Conservation (phyloP, 2,329 filamentous ascomycete species). For the Paecilomyces formosus region DNA sequence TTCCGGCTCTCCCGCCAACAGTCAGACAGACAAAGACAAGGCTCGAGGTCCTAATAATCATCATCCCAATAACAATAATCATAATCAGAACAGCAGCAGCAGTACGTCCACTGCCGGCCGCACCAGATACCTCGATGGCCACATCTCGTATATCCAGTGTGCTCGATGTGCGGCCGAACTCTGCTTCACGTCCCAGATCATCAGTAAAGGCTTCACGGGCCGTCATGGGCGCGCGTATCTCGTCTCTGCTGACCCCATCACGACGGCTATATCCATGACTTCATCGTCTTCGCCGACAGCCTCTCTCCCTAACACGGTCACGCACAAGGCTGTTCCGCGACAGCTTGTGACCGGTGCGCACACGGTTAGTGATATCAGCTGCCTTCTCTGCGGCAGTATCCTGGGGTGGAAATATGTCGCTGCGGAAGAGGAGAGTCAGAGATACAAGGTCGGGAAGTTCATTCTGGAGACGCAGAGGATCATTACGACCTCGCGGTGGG, state of each 20-base stretch:
- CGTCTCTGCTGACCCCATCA: constrained; percentile 40
- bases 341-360: constrained; percentile 58
- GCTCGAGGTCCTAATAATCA: constrained; percentile 10
- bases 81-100: too few relatives aligned
- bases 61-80: too few relatives aligned
- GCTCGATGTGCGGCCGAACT: constrained; percentile 53
- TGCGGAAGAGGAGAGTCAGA: constrained; percentile 54
- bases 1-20: constrained; percentile 2
- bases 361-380: constrained; percentile 55
- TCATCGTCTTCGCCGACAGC: constrained; percentile 21
- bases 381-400: constrained; percentile 47
- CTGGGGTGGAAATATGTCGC: constrained; percentile 60
- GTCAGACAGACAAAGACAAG: background rate
- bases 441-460: constrained; percentile 61
- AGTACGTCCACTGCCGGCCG: constrained; percentile 4
- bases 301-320: constrained; percentile 51
- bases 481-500: constrained; percentile 46
- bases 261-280: constrained; percentile 21
- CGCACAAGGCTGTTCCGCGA: constrained; percentile 49
- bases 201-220: constrained; percentile 59
- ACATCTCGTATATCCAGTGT: constrained; percentile 52
- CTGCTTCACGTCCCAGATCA: constrained; percentile 52
- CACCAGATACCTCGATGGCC: constrained; percentile 34
- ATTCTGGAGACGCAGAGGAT: constrained; percentile 56
- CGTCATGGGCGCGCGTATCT: constrained; percentile 59